These are phyloP conservation scores for Melaleuca alternifolia DNA, from an alignment of 345 rosid species.

Conservation along the genomic window DNA sequence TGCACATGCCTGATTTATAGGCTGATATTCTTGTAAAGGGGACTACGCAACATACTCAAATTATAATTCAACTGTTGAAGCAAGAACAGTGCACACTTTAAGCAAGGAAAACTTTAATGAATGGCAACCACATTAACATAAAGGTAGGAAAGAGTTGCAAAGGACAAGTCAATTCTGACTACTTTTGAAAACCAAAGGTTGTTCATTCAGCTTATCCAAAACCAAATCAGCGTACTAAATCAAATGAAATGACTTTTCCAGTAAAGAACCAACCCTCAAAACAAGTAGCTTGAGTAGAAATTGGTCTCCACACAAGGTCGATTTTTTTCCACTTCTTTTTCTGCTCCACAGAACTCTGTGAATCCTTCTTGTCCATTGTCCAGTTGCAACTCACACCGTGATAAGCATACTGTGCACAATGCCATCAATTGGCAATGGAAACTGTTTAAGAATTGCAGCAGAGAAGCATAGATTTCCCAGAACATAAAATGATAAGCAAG, in stretches of 20 bases:
- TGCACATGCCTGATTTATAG: background rate
- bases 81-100: background rate
- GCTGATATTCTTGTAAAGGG: background rate
- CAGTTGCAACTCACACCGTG: background rate
- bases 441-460: background rate
- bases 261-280: constrained; percentile 32
- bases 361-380: constrained; percentile 6
- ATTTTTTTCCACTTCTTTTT: constrained; percentile 23
- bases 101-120: background rate
- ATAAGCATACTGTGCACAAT: constrained; percentile 18
- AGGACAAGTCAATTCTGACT: background rate
- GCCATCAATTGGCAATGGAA: background rate
- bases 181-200: background rate
- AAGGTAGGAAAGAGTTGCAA: background rate
- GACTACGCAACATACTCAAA: background rate
- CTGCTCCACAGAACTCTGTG: constrained; percentile 8
- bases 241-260: background rate
- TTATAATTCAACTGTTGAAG: background rate
- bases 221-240: background rate
- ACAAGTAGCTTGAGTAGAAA: constrained; percentile 34
- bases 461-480: background rate
- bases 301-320: constrained; percentile 43
- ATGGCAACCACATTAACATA: background rate
- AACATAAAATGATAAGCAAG: background rate
- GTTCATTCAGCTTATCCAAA: background rate